These are phyloP conservation scores for Debaryomyces castellii DNA, from an alignment of 805 yeast genomes.

Conservation along the genomic window DNA sequence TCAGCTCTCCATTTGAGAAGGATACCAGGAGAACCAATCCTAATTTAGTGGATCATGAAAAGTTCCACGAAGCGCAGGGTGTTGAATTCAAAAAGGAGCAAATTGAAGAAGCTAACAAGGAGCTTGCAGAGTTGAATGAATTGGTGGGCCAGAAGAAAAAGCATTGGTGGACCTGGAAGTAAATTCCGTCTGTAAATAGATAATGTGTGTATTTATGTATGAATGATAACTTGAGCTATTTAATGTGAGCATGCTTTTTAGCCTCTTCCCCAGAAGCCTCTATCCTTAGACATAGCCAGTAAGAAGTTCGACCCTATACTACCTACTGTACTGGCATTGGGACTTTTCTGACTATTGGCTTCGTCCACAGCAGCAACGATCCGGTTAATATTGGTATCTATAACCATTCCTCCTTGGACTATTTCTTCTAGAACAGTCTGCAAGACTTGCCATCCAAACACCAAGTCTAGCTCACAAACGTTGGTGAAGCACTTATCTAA, in stretches of 20 bases:
- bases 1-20: conserved; percentile 65
- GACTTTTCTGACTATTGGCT: conserved; percentile 51
- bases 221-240: not conserved
- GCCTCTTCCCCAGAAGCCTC: conserved; percentile 26
- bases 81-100: conserved; percentile 34
- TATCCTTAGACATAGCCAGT: conserved; percentile 24
- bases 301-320: conserved; percentile 21
- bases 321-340: conserved; percentile 19
- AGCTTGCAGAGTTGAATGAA: conserved; percentile 25
- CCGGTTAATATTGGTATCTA: conserved; percentile 80
- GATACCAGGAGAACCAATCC: conserved; percentile 38
- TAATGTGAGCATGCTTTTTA: not conserved
- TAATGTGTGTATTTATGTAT: not conserved
- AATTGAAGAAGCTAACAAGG: conserved; percentile 30
- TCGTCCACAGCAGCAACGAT: conserved; percentile 84
- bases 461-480: conserved; percentile 93
- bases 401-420: conserved; percentile 97
- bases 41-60: conserved; percentile 41
- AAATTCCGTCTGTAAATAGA: conserved; percentile 1
- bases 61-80: conserved; percentile 49
- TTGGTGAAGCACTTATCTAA: conserved; percentile 89
- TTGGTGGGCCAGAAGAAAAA: conserved; percentile 23
- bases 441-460: conserved; percentile 97
- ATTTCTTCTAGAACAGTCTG: conserved; percentile 90
- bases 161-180: conserved; percentile 17